Evolutionary conservation across 768 basidiomycete genomes (phyloP).

Genomic region (Rhodotorula paludigena): DNA sequence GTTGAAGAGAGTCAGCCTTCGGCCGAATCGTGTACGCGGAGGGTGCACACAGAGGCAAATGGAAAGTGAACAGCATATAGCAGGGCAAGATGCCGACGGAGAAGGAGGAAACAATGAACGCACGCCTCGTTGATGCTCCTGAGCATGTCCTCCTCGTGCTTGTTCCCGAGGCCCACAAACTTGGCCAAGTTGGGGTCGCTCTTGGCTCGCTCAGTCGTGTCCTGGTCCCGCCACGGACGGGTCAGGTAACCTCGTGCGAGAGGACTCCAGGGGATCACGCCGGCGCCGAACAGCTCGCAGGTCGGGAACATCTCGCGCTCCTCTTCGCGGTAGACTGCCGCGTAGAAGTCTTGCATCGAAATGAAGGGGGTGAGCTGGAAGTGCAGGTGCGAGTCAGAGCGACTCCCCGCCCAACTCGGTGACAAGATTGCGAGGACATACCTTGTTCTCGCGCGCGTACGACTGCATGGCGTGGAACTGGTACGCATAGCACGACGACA

Average conservation of each 20-base stretch:
- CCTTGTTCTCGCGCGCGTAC: slow-evolving; percentile 19
- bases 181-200: slow-evolving; percentile 12
- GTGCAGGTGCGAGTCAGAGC: neutral
- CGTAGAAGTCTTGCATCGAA: slow-evolving; percentile 41
- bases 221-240: slow-evolving; percentile 43
- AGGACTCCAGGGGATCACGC: slow-evolving; percentile 60
- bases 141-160: slow-evolving; percentile 19
- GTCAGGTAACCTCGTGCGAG: slow-evolving; percentile 52
- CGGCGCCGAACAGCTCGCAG: slow-evolving; percentile 49
- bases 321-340: slow-evolving; percentile 40
- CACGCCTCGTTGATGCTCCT: slow-evolving; percentile 29
- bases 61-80: too few relatives aligned
- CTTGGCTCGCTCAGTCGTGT: slow-evolving; percentile 22
- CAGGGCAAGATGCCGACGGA: neutral
- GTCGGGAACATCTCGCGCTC: slow-evolving; percentile 41
- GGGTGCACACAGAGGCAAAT: neutral
- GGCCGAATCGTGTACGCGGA: neutral
- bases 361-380: slow-evolving; percentile 37
- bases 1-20: too few relatives aligned
- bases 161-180: slow-evolving; percentile 31
- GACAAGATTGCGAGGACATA: neutral
- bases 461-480: slow-evolving; percentile 40
- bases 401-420: neutral
- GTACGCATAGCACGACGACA: slow-evolving; percentile 50
- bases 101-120: neutral